Evolutionary conservation across 1,284 basidiomycete species (phyloP), one percentile per base, ranked within the genome.

Genomic region (Papiliotrema laurentii): DNA sequence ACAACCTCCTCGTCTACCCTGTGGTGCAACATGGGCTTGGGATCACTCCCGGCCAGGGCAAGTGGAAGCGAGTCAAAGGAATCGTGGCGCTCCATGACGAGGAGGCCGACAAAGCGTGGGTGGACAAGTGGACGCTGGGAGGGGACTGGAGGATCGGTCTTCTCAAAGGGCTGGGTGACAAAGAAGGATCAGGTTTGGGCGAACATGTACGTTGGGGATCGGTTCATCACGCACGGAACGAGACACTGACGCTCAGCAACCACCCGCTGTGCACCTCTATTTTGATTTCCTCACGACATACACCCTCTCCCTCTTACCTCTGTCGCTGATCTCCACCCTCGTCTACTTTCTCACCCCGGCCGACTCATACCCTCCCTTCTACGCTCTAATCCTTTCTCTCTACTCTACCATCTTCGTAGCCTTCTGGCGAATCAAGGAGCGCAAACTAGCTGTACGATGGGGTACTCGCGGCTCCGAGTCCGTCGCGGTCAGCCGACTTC

Each of bases 321-420:
- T 74, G 46, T 62, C 72, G 34, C 19, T 69, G n/a, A 50, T 69
- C 45, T 64, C 72, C 11, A 55, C 66, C 11, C 40, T 65, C 13
- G 58, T 69, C 51, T 75, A 63, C 59, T 42, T 65, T 37, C 79
- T 84, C 66, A 80, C 81, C 18, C 59, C 66, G 0, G 46, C 53
- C 10, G 79, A 78, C 7, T 80, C 82, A 0, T 94, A 89, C 69
- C 85, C 86, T 3, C 80, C 85, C 3, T 52, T 82, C n/a, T 94
- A 91, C 69, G 90, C 89, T 0, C 74, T 80, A 42, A 72, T 86
- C 18, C 75, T 93, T 34, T 80, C 83, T 5, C 54, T 91, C 7
- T 97, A 91, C 87, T 83, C 86, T 0, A 78, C 88, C 42, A 69
- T 80, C n/a, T 92, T 92, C 60, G 83, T 91, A 52, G 90, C 96